Evolutionary conservation across 1,284 basidiomycete species (phyloP), one percentile per base, ranked within the genome.

Genomic region (Peniophora sp.): DNA sequence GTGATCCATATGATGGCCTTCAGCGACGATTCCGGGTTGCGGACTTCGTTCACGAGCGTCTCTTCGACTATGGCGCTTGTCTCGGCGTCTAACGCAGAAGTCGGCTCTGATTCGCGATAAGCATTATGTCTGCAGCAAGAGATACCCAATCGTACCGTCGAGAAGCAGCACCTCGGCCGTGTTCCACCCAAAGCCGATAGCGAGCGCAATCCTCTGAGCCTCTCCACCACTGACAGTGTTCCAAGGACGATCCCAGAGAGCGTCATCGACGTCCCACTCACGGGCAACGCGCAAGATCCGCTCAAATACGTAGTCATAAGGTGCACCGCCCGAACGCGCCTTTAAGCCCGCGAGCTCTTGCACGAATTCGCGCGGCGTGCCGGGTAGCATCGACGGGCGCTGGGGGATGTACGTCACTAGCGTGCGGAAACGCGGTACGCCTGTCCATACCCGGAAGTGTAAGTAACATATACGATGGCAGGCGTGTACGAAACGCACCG

Each of bases 1-100:
- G 91, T 93, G 58, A 93, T 89, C 91, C 91, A 93, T 5, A 93
- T 61, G 39, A 92, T 67, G 0, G 89, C 85, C 61, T 88, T 85
- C 48, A 89, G 67, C n/a, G 65, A 65, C 16, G 73, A 70, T 22
- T 77, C 68, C 1, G 66, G 54, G 2, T 71, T 70, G 44, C 64
- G 69, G 38, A 92, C 63, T 52, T 83, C 73, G 16, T 72, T 63
- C 2, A 75, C 57, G 12, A 93, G 67, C 46, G 71, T 76, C 41
- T 74, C 68, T 62, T 94, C 91, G 0, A 93, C 86, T 24, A 71
- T 65, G 10, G 69, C 60, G 20, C 82, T 81, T 0, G 82, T 78
- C 46, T 78, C 75, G n/a, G 79, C 70, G 63, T 94, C 92, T 52
- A 94, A 71, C 0, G 91, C 91, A 2, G 89, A 92, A 0, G 92